Evolutionary conservation across 495 filamentous ascomycete species (phyloP), one percentile per base, ranked within the genome.

Genomic region (Baudoinia panamericana): DNA sequence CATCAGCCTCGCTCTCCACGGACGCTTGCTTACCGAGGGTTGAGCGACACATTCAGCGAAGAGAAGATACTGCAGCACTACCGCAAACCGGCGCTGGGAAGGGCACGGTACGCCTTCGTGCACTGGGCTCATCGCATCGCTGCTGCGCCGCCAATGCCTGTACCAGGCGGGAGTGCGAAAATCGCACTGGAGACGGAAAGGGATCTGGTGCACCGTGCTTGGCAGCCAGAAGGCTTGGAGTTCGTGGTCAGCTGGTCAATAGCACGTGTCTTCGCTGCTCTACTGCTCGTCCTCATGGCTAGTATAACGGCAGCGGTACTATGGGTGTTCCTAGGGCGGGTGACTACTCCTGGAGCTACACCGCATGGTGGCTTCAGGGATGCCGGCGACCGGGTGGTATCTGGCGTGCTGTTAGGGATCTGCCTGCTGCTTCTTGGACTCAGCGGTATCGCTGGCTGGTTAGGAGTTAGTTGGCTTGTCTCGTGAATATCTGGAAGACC

Each of bases 61-160:
- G 36, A 37, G 26, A 40, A 47, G 37, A 41, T 56, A 5, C 16
- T 56, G 18, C 33, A 32, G 15, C 39, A 43, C 21, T 49, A 52
- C 28, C 48, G 45, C 32, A 38, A 39, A 1, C 50, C 48, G 11
- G 15, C 24, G 7, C 29, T 37, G 2, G 54, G 51, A 6, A 22
- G 36, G 11, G 27, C 36, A 16, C 36, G 48, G 17, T 54, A 51
- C 22, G 52, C 48, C 8, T 56, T 54, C 33, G 54, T 54, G 22
- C 44, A 52, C 30, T 54, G 54, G 51, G 51, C 48, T 7, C 51
- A 49, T 19, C 46, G 54, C 17, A 25, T 56, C 13, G 54, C 46
- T 12, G 20, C 41, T 11, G 36, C 47, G 13, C 36, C 33, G 22
- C 37, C 46, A 12, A 12, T 31, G 5, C 5, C 27, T 29, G 39